Evolutionary conservation across 163 green algal species (phyloP), one percentile per base, ranked within the genome.

Genomic region (Smithsoniella earleae): DNA sequence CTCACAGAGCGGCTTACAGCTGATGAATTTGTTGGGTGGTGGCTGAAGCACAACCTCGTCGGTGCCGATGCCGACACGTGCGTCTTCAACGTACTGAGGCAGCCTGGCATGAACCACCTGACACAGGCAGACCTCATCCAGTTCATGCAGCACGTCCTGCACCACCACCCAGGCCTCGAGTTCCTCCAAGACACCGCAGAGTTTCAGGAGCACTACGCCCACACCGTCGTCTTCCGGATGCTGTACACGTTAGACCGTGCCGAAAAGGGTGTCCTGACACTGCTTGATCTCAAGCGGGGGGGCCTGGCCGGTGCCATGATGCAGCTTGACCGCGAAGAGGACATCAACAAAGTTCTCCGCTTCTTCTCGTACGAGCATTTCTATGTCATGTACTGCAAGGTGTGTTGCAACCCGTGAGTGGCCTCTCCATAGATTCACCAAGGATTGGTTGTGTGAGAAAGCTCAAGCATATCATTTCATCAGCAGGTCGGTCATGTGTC

Each of bases 291-390:
- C 46, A 74, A 82, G 38, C 83, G 85, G 27, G 88, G 87, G 22
- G 89, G 96, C 73, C 74, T 98, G 38, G 74, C 97, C 37, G 80
- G 86, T 16, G 87, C 87, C 8, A 81, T 98, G 74, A 78, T 81
- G 22, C 77, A 88, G 49, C 81, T 96, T 65, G 93, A 98, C 66
- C 79, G 85, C 27, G 88, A 97, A 77, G 89, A 96, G 74, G 92
- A 98, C 82, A 94, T 98, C 81, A 97, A 98, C 86, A 84, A 88
- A 78, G 77, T 95, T 76, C 76, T 95, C 43, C 85, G 86, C 54
- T 98, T 96, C 81, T 97, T 97, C 80, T 95, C 85, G 5, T 99
- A 98, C 79, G 94, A 99, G 83, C 94, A 99, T 82, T 98, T 98
- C 76, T 98, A 99, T 78, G 94, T 99, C 46, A 92, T 99, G 58